phyloP scores from a whole-genome alignment of 169 alveolate genomes.

The Plasmodium vivax region DNA sequence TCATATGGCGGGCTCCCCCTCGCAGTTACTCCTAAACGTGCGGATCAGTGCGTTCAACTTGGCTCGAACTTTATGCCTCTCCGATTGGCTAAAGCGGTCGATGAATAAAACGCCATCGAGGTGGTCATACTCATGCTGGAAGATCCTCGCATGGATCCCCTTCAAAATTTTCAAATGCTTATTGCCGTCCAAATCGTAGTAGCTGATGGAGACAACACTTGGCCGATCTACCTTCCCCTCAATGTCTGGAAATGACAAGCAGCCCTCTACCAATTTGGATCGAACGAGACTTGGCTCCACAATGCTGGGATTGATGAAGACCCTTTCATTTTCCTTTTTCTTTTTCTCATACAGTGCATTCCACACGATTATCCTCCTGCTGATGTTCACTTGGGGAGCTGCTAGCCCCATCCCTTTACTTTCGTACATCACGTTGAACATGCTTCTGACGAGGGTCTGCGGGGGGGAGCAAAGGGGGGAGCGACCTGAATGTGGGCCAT shows the following conservation, averaged over 20 bases:
- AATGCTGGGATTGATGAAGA: conserved; percentile 63
- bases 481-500: background rate
- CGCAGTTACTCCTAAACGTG: conserved; percentile 17
- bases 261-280: conserved; percentile 33
- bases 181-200: conserved; percentile 37
- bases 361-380: conserved; percentile 62
- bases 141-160: conserved; percentile 71
- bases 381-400: conserved; percentile 76
- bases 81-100: conserved; percentile 51
- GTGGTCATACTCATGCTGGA: conserved; percentile 76
- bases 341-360: conserved; percentile 52
- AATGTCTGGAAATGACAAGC: conserved; percentile 73
- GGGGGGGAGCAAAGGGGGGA: background rate
- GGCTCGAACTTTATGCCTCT: conserved; percentile 21
- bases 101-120: conserved; percentile 69
- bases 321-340: conserved; percentile 30
- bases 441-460: conserved; percentile 3
- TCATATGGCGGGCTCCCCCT: conserved; percentile 33
- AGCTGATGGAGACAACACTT: conserved; percentile 21
- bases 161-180: conserved; percentile 45
- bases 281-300: conserved; percentile 23
- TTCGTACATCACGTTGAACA: conserved; percentile 66
- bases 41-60: conserved; percentile 45
- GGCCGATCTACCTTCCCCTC: conserved; percentile 71
- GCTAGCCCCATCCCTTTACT: conserved; percentile 75